Base-by-base conservation (phyloP, 2,329 filamentous ascomycete genomes). In the Fusarium chlamydosporum region DNA sequence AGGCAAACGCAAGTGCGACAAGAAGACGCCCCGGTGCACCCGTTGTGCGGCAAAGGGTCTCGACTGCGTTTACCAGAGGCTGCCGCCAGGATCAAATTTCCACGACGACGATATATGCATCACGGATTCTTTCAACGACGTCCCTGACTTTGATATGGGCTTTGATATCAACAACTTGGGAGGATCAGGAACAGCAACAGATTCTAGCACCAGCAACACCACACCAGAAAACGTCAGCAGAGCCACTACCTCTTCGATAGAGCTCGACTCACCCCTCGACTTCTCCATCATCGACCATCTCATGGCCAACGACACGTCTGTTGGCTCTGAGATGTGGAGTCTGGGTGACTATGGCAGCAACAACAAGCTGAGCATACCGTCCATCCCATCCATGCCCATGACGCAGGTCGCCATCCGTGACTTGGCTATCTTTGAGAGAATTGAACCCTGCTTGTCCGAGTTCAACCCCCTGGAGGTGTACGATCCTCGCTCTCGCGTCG, bases 1-100 rank as follows among this genome's bases (percentile, higher is more conserved):
- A 54, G 79, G 81, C 73, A 84, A 84, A 73, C 78, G 82, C 50
- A 79, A 82, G 61, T 84, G 82, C 73, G 82, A 84, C 72, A 83
- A 84, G 77, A 77, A 73, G 45, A 76, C 74, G 10, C 82, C 82
- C 16, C 74, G 75, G 45, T 84, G 82, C 71, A 78, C 78, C 23
- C 80, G 82, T 52, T 84, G 82, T 70, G 75, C 75, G 6, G 78
- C 77, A 70, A 82, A 81, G 74, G 77, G 78, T 18, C 76, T 80
- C 54, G 74, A 77, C 41, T 84, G 82, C 70, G 72, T 81, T 29
- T 84, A 84, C 58, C 78, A 79, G 73, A 77, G 75, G 56, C 65
- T 77, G 42, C 80, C 75, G 41, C 75, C 72, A 13, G 71, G 70
- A 11, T 53, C 62, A n/a, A 47, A 23, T 16, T 66, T 68, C 56